phyloP scores from a whole-genome alignment of 768 basidiomycete species.

The Fomitopsis serialis region DNA sequence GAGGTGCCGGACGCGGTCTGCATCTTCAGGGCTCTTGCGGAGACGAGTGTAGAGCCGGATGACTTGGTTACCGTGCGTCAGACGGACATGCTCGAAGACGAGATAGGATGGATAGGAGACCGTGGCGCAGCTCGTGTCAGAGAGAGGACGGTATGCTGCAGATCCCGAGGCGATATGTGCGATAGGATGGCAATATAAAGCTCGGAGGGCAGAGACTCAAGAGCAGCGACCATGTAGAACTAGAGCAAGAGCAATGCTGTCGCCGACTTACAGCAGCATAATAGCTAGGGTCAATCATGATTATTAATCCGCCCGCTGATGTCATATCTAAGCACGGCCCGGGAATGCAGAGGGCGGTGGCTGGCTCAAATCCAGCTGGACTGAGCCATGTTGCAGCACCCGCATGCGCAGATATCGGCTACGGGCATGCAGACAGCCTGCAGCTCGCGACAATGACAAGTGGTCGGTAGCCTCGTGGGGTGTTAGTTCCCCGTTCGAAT shows the following conservation, averaged over 20 bases:
- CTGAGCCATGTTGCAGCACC: too few relatives aligned
- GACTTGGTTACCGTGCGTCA: conserved; percentile 49
- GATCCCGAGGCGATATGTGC: conserved; percentile 39
- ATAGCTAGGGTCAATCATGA: too few relatives aligned
- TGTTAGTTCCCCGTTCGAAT: background rate
- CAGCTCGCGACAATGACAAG: too few relatives aligned
- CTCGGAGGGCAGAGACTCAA: conserved; percentile 50
- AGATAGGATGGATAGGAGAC: conserved; percentile 46
- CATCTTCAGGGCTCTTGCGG: conserved; percentile 27
- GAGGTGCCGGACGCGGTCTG: conserved; percentile 36
- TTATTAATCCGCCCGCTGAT: too few relatives aligned
- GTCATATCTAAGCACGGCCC: too few relatives aligned
- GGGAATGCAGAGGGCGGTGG: too few relatives aligned
- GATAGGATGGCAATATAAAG: conserved; percentile 56
- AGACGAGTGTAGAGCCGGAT: conserved; percentile 53
- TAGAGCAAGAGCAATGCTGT: background rate
- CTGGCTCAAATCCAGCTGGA: too few relatives aligned
- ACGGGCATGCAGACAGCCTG: too few relatives aligned
- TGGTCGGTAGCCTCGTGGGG: background rate
- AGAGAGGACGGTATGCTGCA: conserved; percentile 50
- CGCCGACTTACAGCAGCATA: too few relatives aligned
- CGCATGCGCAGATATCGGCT: too few relatives aligned
- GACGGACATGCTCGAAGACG: conserved; percentile 53
- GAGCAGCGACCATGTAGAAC: conserved; percentile 2
- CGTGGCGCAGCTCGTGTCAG: conserved; percentile 60